These are phyloP conservation scores for Amphicarpaea edgeworthii DNA, from an alignment of 306 rosid species.

Conservation along the genomic window DNA sequence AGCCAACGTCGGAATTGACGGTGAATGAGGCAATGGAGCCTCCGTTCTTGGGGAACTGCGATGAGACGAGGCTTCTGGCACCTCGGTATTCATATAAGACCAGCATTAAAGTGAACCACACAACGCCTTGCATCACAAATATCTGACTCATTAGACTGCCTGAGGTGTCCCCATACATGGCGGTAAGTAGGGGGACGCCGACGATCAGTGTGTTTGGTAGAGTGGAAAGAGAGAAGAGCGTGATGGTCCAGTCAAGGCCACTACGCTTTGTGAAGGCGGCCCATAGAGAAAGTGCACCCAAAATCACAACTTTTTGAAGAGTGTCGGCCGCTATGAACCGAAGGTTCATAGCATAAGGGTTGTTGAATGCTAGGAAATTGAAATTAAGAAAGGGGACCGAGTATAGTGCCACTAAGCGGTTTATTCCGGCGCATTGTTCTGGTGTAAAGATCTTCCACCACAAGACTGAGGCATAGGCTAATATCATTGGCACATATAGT, in stretches of 20 bases:
- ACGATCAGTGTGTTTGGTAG: slow-evolving; percentile 80
- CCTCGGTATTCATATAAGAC: slow-evolving; percentile 74
- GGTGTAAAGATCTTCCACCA: slow-evolving; percentile 25
- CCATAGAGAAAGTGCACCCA: slow-evolving; percentile 20
- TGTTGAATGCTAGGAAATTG: slow-evolving; percentile 8
- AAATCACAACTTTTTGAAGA: slow-evolving; percentile 39
- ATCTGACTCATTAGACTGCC: slow-evolving; percentile 75
- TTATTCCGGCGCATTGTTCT: not conserved
- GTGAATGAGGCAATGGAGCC: slow-evolving; percentile 66
- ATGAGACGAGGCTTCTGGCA: slow-evolving; percentile 66
- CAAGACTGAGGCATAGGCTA: slow-evolving; percentile 39
- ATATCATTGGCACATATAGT: slow-evolving; percentile 30
- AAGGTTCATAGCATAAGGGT: slow-evolving; percentile 34
- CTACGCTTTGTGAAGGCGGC: slow-evolving; percentile 44
- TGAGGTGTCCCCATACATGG: slow-evolving; percentile 78
- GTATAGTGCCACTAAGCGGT: slow-evolving; percentile 5
- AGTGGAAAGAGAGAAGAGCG: slow-evolving; percentile 77
- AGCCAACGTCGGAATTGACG: slow-evolving; percentile 70
- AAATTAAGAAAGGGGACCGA: slow-evolving; percentile 23
- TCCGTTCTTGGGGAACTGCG: slow-evolving; percentile 73
- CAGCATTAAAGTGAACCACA: slow-evolving; percentile 76
- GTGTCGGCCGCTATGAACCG: slow-evolving; percentile 32
- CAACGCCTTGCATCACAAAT: slow-evolving; percentile 64
- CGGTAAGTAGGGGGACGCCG: slow-evolving; percentile 71
- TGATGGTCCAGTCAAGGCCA: slow-evolving; percentile 67